Evolutionary conservation across 106 monocot species (phyloP), one percentile per base, ranked within the genome.

Genomic region (Xerophyta viscosa): DNA sequence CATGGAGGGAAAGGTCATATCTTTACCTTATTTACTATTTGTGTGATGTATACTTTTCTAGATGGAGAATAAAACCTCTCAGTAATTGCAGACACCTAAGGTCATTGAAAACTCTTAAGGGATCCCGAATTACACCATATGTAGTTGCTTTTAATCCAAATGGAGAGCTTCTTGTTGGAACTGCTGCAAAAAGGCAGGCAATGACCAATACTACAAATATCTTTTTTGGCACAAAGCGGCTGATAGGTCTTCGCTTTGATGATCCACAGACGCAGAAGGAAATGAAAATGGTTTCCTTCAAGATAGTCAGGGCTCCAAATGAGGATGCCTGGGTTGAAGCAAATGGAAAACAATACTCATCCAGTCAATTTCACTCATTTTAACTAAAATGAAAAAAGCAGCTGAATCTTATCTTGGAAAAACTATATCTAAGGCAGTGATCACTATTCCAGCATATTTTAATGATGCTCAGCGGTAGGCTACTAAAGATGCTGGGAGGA

Each of bases 311-410:
- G 48, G 77, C 77, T 27, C 69, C 72, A n/a, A 77, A 77, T 62
- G 82, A 72, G 19, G 82, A 82, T 66, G 83, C 73, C 27, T 77
- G 77, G 77, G 83, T 77, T 36, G 83, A 83, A 48, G 58, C 43
- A 0, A 83, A 83, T 71, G 77, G 77, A 1, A 69, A 83, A 33
- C 73, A 73, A 31, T 77, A 83, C 29, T 83, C 83, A 2, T 66
- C 83, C 6, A 74, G 77, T 51, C 77, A 83, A 52, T 73, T 83
- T 55, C 83, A n/a, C 73, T 83, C 51, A 48, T 83, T 18, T 46
- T 78, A 54, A 69, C 68, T 0, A 82, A 76, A 31, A 76, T 82
- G 82, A 76, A 65, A 43, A 71, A 82, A 64, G 68, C 74, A 36
- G 78, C 74, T 2, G 83, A 84, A 33, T 41, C 83, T 11, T 78